These are phyloP conservation scores for Xanthoceras sorbifolium DNA, from an alignment of 345 rosid genomes.

Conservation along the genomic window DNA sequence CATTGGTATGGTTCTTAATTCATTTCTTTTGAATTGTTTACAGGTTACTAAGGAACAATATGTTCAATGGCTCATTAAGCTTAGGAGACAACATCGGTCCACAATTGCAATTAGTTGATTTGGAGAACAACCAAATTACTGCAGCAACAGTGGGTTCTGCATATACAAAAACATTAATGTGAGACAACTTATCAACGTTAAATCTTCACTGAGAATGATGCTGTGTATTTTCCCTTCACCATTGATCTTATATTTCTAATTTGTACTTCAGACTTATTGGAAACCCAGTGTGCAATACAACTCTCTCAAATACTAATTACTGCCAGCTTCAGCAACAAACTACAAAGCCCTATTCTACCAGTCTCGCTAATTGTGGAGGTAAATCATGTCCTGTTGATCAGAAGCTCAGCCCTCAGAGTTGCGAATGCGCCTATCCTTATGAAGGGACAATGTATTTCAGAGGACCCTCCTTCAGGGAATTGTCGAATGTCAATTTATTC, in stretches of 20 bases:
- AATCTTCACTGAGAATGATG: neutral
- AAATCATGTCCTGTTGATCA: conserved; percentile 62
- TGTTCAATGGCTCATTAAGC: conserved; percentile 59
- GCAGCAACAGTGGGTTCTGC: conserved; percentile 58
- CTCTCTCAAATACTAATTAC: conserved; percentile 63
- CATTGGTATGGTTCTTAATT: conserved; percentile 6
- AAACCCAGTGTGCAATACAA: conserved; percentile 76
- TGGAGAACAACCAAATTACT: conserved; percentile 75
- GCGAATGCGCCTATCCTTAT: conserved; percentile 85
- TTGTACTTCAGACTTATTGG: conserved; percentile 66
- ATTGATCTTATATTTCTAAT: conserved; percentile 8
- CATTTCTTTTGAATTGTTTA: conserved; percentile 15
- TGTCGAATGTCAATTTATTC: conserved; percentile 57
- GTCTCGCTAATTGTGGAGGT: conserved; percentile 68
- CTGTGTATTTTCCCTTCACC: neutral
- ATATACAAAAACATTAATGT: conserved; percentile 65
- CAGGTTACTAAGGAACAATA: conserved; percentile 79
- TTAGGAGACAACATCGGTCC: conserved; percentile 57
- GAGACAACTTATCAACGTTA: conserved; percentile 23
- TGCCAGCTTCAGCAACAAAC: conserved; percentile 66
- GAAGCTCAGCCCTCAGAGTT: conserved; percentile 89
- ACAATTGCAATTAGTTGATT: conserved; percentile 65
- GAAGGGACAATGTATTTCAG: conserved; percentile 85
- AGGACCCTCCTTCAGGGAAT: conserved; percentile 74
- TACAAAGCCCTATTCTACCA: conserved; percentile 69